Percentiles rank a stretch among this genome's conserved stretches.
Conservation (phyloP, 352 stramenopile genomes). For the Nothophytophthora sp. region DNA sequence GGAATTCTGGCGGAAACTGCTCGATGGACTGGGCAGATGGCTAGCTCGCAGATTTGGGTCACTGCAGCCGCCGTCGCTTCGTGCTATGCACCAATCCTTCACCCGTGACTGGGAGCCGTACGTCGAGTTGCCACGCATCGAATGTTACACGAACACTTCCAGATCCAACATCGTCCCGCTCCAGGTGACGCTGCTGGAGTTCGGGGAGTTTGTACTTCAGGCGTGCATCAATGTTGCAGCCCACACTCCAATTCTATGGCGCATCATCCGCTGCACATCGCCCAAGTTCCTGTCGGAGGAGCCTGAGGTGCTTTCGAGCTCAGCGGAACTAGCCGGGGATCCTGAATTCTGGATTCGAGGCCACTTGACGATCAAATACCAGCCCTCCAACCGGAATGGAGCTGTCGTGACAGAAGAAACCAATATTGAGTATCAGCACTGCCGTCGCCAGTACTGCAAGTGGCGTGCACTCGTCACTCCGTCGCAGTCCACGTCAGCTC, state of each 20-base stretch:
- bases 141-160: slow-evolving; percentile 23
- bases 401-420: slow-evolving; percentile 26
- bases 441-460: slow-evolving; percentile 15
- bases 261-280: slow-evolving; percentile 26
- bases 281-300: slow-evolving; percentile 14
- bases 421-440: slow-evolving; percentile 26
- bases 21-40: slow-evolving; percentile 42
- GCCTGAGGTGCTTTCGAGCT: slow-evolving; percentile 1
- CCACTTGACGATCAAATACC: slow-evolving; percentile 27
- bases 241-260: slow-evolving; percentile 34
- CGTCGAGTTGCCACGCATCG: slow-evolving; percentile 18
- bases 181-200: slow-evolving; percentile 27
- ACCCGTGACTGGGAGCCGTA: slow-evolving; percentile 27
- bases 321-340: slow-evolving; percentile 5
- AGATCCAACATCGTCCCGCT: slow-evolving; percentile 10
- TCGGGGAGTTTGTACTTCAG: slow-evolving; percentile 35
- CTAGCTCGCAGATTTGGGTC: slow-evolving; percentile 18
- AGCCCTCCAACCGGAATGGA: slow-evolving; percentile 1
- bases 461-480: slow-evolving; percentile 27
- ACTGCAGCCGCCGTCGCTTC: slow-evolving; percentile 28
- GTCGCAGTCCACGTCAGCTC: not conserved
- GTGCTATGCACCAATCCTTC: slow-evolving; percentile 41
- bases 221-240: slow-evolving; percentile 29
- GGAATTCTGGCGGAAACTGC: slow-evolving; percentile 40
- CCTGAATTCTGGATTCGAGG: slow-evolving; percentile 28